Conservation (phyloP, 2,329 filamentous ascomycete species). For the Colletotrichum echinochloae region DNA sequence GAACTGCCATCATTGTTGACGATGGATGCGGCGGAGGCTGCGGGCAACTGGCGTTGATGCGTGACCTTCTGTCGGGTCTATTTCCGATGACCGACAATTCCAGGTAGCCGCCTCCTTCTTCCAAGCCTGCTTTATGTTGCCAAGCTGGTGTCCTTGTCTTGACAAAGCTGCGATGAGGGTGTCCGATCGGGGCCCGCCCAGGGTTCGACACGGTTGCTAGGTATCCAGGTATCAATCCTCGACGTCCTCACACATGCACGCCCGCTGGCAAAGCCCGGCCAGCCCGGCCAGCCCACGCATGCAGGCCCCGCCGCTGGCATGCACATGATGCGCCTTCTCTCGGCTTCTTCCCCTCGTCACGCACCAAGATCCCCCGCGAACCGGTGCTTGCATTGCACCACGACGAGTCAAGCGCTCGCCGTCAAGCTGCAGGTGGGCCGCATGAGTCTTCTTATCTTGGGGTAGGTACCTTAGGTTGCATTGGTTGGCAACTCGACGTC, state of each 20-base stretch:
- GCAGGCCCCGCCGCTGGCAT: constrained; percentile 34
- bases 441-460: constrained; percentile 15
- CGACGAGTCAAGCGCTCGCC: constrained; percentile 37
- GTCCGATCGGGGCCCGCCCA: constrained; percentile 17
- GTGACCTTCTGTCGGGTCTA: background rate
- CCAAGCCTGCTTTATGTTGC: constrained; percentile 9
- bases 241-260: constrained; percentile 14
- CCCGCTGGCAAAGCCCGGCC: constrained; percentile 21
- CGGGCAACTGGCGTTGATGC: background rate
- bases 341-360: constrained; percentile 18
- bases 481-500: constrained; percentile 20
- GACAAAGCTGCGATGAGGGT: constrained; percentile 29
- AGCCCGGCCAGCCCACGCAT: no score
- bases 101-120: constrained; percentile 12
- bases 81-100: background rate
- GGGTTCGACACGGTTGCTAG: constrained; percentile 24
- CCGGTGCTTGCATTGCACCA: constrained; percentile 25
- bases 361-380: constrained; percentile 30
- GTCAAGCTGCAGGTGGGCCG: constrained; percentile 19
- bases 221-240: constrained; percentile 19
- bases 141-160: background rate
- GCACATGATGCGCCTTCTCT: constrained; percentile 36
- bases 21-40: constrained; percentile 4
- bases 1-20: constrained; percentile 6
- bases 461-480: constrained; percentile 30